Evolutionary conservation across 305 asterid genomes (phyloP).

Genomic region (Fraxinus albicans): DNA sequence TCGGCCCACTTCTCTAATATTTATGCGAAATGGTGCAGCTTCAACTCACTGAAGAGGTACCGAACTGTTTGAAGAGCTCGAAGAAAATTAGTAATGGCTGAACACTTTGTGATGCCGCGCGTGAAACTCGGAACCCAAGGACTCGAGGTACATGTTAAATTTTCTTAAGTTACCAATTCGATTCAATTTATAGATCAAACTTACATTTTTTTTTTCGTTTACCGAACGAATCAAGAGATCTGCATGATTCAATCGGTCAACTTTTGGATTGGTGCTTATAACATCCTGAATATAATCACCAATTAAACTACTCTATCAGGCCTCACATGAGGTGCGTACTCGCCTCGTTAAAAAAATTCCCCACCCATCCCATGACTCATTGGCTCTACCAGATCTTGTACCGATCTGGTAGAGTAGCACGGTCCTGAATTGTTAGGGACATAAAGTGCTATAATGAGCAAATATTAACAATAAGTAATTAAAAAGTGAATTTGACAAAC

Average conservation of each 20-base stretch:
- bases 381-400: too few relatives aligned
- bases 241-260: background rate
- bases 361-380: too few relatives aligned
- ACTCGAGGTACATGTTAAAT: slow-evolving; percentile 37
- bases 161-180: background rate
- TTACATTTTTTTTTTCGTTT: background rate
- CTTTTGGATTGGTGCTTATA: background rate
- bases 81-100: slow-evolving; percentile 30
- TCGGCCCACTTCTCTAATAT: too few relatives aligned
- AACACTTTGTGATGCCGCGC: slow-evolving; percentile 31
- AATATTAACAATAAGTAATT: too few relatives aligned
- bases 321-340: too few relatives aligned
- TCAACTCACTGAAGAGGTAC: background rate
- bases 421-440: too few relatives aligned
- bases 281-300: background rate
- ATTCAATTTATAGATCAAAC: background rate
- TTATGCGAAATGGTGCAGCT: background rate
- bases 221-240: background rate
- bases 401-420: too few relatives aligned
- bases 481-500: too few relatives aligned
- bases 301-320: too few relatives aligned
- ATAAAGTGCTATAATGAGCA: too few relatives aligned
- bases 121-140: slow-evolving; percentile 54
- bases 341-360: too few relatives aligned
- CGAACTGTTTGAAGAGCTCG: background rate